Evolutionary conservation across 495 filamentous ascomycete genomes (phyloP), one percentile per base, ranked within the genome.

Genomic region (Annulohypoxylon nitens): DNA sequence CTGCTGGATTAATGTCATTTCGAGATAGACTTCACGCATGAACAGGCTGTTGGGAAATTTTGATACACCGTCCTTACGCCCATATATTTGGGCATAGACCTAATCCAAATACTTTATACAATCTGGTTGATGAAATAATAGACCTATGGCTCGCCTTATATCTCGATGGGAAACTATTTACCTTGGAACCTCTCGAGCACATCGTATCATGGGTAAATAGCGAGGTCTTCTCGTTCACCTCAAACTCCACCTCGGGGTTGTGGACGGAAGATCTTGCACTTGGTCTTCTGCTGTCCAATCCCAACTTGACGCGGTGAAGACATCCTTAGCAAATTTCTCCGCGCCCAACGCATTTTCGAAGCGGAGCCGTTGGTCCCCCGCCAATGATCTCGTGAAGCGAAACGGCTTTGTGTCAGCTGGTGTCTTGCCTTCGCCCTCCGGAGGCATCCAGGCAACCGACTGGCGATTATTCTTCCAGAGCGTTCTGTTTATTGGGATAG

Each of bases 271-370:
- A 9, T 75, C 70, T 20, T 58, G 59, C 11, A 11, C 75, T 39
- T 77, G 69, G 1, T 81, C 79, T 51, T 87, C 84, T 0, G 84
- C 81, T 9, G 86, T 86, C 89, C 89, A 91, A 57, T 90, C 82
- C 85, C 88, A 87, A 66, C 83, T 83, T 23, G 80, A 78, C 0
- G 90, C 88, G 33, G 84, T 90, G 72, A 91, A 91, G 57, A 92
- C 75, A 9, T 80, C 81, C 57, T 81, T 81, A 0, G 86, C 80
- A 64, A 85, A 76, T 59, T 77, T 81, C 30, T 82, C 79, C 62
- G 78, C 75, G 4, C 75, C 83, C 74, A 86, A 66, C 0, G 78
- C 76, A 26, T 81, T 78, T 67, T 81, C 80, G 48, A 78, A 79
- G 6, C 82, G 69, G 16, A 85, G 51, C 23, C 83, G 73, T 67